Base-by-base conservation (phyloP, 1,139 yeast genomes). In the Kodamaea alishanica region DNA sequence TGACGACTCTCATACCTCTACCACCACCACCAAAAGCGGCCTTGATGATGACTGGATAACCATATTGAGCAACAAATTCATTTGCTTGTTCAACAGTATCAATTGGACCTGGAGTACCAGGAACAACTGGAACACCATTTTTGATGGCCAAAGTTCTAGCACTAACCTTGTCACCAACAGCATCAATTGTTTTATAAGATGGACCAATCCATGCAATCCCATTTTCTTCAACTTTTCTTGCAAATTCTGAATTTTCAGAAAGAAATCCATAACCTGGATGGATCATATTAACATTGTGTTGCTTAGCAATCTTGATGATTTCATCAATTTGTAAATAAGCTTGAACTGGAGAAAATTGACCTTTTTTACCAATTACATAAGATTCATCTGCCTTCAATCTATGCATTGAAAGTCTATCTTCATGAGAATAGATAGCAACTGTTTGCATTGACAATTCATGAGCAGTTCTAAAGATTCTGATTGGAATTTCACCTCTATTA, bases 1-100 rank as follows among this genome's bases (percentile, higher is more conserved):
- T 77, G 36, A 94, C 98, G 38, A 92, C 97, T 71, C 98, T 83
- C 98, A 92, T 92, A 75, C 98, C 98, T 69, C 98, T 83, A 59
- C 99, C 98, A 75, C 98, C 98, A 70, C 98, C 98, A 64, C 99
- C 98, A 60, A 86, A 92, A 33, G 98, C 98, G 32, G 99, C 98
- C 70, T 92, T 92, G 66, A 92, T 90, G 63, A 92, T 92, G 37
- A 92, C 97, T 7, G 99, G 99, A 67, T 63, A 90, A 23, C 99
- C 98, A 63, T 90, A 76, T 64, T 87, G 56, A 31, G 70, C 77
- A 27, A 89, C 97, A 59, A 92, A 92, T 8, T 63, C 79, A 47
- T 67, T 57, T 12, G 97, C 98, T 53, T 92, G 89, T 37, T 75
- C 82, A 26, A 83, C 84, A 22, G 75, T 58, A 42, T 83, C 92